phyloP scores from a whole-genome alignment of 2,329 filamentous ascomycete genomes.

The Paecilomyces sp. region DNA sequence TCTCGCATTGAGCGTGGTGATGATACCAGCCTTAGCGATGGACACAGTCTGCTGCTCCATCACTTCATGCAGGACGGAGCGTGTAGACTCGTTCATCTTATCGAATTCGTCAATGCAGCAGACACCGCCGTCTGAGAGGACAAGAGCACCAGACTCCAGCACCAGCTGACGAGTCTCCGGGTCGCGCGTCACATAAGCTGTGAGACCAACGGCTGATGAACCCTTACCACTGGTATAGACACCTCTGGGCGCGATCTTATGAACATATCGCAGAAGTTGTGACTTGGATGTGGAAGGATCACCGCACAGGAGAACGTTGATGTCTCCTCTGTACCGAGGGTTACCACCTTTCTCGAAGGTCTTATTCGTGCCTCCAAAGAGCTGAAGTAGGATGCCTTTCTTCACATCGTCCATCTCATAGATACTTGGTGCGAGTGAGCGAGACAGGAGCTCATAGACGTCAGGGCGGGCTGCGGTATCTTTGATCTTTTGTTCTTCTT shows the following conservation, averaged over 20 bases:
- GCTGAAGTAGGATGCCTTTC: conserved; percentile 92
- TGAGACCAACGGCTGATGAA: conserved; percentile 68
- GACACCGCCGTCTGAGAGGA: conserved; percentile 66
- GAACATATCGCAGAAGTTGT: conserved; percentile 86
- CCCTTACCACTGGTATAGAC: conserved; percentile 72
- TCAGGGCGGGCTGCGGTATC: conserved; percentile 72
- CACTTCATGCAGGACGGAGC: conserved; percentile 70
- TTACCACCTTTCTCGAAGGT: conserved; percentile 94
- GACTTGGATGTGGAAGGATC: conserved; percentile 96
- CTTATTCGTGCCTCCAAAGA: conserved; percentile 98
- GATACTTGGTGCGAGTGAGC: conserved; percentile 87
- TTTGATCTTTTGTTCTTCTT: conserved; percentile 85
- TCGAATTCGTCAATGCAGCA: conserved; percentile 77
- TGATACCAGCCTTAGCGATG: conserved; percentile 71
- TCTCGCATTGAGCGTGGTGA: conserved; percentile 84
- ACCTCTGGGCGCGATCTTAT: conserved; percentile 91
- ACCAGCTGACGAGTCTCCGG: conserved; percentile 67
- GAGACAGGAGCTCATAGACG: conserved; percentile 84
- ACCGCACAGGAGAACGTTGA: conserved; percentile 93
- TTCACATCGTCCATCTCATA: conserved; percentile 99
- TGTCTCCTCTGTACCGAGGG: conserved; percentile 92
- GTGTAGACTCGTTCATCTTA: conserved; percentile 70
- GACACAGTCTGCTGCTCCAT: conserved; percentile 78
- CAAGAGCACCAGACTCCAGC: conserved; percentile 66
- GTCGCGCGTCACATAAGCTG: conserved; percentile 69